These are phyloP conservation scores for Erysimum cheiranthoides DNA, from an alignment of 345 rosid genomes.

Conservation along the genomic window DNA sequence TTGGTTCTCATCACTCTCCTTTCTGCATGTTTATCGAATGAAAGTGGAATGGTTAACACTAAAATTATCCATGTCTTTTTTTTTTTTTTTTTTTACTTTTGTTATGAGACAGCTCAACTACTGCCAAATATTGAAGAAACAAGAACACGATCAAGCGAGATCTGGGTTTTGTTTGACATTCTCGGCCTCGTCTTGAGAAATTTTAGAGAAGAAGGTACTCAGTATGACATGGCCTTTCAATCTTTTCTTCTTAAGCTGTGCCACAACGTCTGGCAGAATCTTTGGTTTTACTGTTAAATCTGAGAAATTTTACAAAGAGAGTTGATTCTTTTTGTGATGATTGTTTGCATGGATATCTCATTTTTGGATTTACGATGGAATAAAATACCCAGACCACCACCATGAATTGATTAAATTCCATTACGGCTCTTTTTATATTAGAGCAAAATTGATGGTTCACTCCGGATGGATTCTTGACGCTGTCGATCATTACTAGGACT, in stretches of 20 bases:
- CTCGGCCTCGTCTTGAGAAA: conserved; percentile 51
- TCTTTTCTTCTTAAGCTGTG: background rate
- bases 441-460: too few species aligned
- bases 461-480: too few species aligned
- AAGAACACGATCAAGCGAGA: conserved; percentile 62
- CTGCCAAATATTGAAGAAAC: conserved; percentile 67
- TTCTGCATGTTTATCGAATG: conserved; percentile 1
- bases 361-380: conserved; percentile 22
- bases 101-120: conserved; percentile 62
- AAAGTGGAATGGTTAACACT: conserved; percentile 8
- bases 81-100: conserved; percentile 29
- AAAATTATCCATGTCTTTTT: background rate
- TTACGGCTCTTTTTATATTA: too few species aligned
- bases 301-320: background rate
- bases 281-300: conserved; percentile 17
- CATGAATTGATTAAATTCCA: background rate
- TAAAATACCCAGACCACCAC: background rate
- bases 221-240: conserved; percentile 10
- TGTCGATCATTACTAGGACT: too few species aligned
- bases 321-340: conserved; percentile 10
- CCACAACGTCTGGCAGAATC: conserved; percentile 16
- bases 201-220: conserved; percentile 25
- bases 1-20: conserved; percentile 33
- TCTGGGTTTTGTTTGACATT: conserved; percentile 65
- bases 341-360: conserved; percentile 26